Percentiles rank a stretch among this genome's conserved stretches.
Conservation (phyloP, 768 basidiomycete species). For the Piloderma croceum region DNA sequence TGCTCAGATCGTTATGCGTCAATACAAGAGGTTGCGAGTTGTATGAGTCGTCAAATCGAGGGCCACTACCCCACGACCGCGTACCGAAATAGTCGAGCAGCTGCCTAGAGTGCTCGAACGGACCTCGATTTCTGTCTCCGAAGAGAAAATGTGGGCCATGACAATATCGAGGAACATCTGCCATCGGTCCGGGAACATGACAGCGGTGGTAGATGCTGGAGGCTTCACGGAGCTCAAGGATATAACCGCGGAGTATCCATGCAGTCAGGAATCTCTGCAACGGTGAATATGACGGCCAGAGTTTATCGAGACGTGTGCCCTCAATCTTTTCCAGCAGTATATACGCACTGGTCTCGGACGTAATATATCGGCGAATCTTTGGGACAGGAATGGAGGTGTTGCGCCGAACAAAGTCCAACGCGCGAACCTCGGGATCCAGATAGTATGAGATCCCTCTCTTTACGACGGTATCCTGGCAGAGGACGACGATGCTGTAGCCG, state of each 20-base stretch:
- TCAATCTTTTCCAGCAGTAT: too few species aligned
- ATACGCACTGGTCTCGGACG: too few species aligned
- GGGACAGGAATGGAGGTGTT: too few species aligned
- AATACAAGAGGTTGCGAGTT: conserved; percentile 19
- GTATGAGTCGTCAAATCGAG: neutral
- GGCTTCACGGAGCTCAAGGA: conserved; percentile 5
- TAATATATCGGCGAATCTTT: too few species aligned
- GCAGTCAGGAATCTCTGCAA: conserved; percentile 15
- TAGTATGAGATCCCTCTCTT: too few species aligned
- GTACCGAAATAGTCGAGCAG: conserved; percentile 11
- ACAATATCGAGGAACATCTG: conserved; percentile 7
- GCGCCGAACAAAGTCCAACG: too few species aligned
- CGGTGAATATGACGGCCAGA: conserved; percentile 11
- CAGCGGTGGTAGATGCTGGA: neutral
- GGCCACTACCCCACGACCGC: conserved; percentile 1
- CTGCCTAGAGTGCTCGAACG: conserved; percentile 14
- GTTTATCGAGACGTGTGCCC: conserved; percentile 10
- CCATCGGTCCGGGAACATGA: conserved; percentile 13
- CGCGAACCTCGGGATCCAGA: too few species aligned
- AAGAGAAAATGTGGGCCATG: conserved; percentile 9
- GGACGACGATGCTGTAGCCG: too few species aligned
- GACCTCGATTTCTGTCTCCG: neutral
- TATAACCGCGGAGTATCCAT: conserved; percentile 16
- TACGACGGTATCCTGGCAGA: too few species aligned
- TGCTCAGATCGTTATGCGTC: conserved; percentile 17